Evolutionary conservation across 140 eudicot genomes (phyloP).

Genomic region (Oenanthe javanica): DNA sequence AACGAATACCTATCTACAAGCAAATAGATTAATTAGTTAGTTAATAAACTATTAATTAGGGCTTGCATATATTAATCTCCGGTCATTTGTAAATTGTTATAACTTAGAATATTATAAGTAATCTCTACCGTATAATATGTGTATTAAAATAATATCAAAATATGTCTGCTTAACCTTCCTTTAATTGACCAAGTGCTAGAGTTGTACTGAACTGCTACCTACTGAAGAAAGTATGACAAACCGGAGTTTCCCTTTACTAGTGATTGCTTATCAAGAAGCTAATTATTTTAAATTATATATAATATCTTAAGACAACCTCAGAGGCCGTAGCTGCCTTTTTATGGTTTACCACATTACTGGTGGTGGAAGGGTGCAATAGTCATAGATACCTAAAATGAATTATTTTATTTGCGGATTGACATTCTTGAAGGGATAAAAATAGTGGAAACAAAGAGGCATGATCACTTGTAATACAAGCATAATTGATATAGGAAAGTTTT

Average conservation of each 20-base stretch:
- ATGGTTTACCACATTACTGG: neutral
- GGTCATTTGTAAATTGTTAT: neutral
- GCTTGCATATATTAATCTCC: neutral
- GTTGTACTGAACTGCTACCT: neutral
- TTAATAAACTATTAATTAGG: neutral
- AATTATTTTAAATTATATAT: neutral
- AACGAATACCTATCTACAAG: neutral
- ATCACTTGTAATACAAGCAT: neutral
- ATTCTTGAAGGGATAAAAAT: neutral
- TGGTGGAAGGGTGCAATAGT: neutral
- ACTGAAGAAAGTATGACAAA: neutral
- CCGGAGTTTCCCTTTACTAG: neutral
- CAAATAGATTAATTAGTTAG: neutral
- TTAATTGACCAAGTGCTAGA: neutral
- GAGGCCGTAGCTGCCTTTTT: neutral
- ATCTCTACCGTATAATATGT: no score
- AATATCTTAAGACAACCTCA: neutral
- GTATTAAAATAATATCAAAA: neutral
- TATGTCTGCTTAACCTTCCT: neutral
- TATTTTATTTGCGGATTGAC: neutral
- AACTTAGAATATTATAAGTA: neutral
- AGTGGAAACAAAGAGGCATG: neutral
- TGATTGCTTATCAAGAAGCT: neutral
- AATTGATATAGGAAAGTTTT: neutral
- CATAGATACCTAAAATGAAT: neutral